These are phyloP conservation scores for Mycosphaerella sp. DNA, from an alignment of 2,329 filamentous ascomycete species.

Conservation along the genomic window DNA sequence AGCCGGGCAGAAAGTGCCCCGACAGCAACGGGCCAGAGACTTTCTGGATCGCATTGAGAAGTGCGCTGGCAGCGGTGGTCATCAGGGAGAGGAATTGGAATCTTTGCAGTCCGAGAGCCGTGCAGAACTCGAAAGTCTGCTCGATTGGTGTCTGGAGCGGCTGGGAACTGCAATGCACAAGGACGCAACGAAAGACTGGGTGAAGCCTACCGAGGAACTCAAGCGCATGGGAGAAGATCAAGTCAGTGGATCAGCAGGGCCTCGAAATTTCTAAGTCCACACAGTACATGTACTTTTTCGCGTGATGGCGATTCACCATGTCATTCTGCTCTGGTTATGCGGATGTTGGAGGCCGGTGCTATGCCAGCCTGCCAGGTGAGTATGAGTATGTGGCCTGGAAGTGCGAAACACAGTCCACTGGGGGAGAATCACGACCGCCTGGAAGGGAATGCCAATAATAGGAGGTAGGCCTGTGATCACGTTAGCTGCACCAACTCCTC, in stretches of 20 bases:
- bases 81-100: constrained; percentile 26
- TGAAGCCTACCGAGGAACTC: constrained; percentile 38
- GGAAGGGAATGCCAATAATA: too few species aligned
- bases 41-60: constrained; percentile 14
- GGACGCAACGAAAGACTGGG: constrained; percentile 43
- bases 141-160: constrained; percentile 41
- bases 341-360: too few species aligned
- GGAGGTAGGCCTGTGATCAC: too few species aligned
- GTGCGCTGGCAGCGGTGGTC: constrained; percentile 20
- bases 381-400: too few species aligned
- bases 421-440: too few species aligned
- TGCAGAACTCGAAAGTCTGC: constrained; percentile 38
- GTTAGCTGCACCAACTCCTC: too few species aligned
- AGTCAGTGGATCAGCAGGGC: constrained; percentile 42
- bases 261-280: constrained; percentile 39
- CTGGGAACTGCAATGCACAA: constrained; percentile 40
- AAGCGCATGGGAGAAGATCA: constrained; percentile 38
- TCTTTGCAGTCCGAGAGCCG: constrained; percentile 33
- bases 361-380: too few species aligned
- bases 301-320: too few species aligned
- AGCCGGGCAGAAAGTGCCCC: constrained; percentile 31
- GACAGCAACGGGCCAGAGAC: constrained; percentile 8
- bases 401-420: too few species aligned
- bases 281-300: background rate
- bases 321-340: too few species aligned